phyloP scores from a whole-genome alignment of 768 basidiomycete genomes.

The Trametes sanguinea region DNA sequence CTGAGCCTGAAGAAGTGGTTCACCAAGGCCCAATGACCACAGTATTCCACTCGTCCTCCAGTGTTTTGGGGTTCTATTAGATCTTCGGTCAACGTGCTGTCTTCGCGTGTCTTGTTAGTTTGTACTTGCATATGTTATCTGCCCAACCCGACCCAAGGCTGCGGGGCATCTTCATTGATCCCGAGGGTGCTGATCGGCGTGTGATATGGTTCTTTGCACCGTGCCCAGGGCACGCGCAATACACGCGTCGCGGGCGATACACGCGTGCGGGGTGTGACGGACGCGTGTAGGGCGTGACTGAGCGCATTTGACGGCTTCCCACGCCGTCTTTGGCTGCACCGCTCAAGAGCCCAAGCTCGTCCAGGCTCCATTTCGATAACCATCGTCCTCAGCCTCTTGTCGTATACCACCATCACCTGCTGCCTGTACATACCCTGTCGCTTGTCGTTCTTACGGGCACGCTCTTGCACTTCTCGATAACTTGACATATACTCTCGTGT shows the following conservation, averaged over 20 bases:
- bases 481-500: neutral
- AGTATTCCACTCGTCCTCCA: neutral
- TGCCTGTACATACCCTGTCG: neutral
- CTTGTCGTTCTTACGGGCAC: neutral
- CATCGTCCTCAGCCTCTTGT: neutral
- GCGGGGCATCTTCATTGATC: neutral
- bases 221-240: constrained; percentile 7
- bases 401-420: neutral
- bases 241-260: constrained; percentile 11
- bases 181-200: constrained; percentile 2
- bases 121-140: constrained; percentile 3
- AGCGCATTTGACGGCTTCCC: constrained; percentile 1
- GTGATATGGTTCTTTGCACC: neutral
- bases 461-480: neutral
- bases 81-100: neutral
- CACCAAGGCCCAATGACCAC: constrained; percentile 49
- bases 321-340: constrained; percentile 5
- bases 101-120: neutral
- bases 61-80: too few species aligned
- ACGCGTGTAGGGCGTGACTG: constrained; percentile 19
- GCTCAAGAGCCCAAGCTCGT: neutral
- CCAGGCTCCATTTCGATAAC: neutral
- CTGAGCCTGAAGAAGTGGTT: constrained; percentile 80
- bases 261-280: constrained; percentile 15
- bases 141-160: neutral